These are phyloP conservation scores for Dactylellina sp. DNA, from an alignment of 2,329 filamentous ascomycete genomes.

Conservation along the genomic window DNA sequence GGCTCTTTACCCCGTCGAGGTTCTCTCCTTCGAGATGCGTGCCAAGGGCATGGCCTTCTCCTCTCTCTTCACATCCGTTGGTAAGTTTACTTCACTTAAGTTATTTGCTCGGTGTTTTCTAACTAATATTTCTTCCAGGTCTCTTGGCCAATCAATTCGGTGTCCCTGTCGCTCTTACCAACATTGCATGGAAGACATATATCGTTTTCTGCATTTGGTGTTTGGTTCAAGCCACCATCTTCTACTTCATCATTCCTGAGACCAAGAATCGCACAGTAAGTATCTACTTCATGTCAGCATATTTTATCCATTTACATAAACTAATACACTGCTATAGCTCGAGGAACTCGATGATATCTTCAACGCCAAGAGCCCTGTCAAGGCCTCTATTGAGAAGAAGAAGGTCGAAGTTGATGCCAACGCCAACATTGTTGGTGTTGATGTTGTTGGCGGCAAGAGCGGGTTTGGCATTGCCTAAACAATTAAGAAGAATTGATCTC, in stretches of 20 bases:
- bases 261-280: slow-evolving; percentile 19
- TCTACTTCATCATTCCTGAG: slow-evolving; percentile 57
- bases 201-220: slow-evolving; percentile 58
- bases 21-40: slow-evolving; percentile 64
- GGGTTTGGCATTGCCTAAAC: slow-evolving; percentile 10
- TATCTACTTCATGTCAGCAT: not conserved
- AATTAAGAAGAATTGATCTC: not conserved
- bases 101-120: not conserved
- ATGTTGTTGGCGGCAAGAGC: slow-evolving; percentile 5
- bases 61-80: slow-evolving; percentile 64
- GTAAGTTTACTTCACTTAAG: not conserved
- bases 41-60: slow-evolving; percentile 64
- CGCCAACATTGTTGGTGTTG: slow-evolving; percentile 13
- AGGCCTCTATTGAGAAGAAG: slow-evolving; percentile 60
- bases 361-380: slow-evolving; percentile 61
- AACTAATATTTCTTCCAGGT: slow-evolving; percentile 60
- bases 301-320: slow-evolving; percentile 45
- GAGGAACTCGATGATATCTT: slow-evolving; percentile 57
- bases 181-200: slow-evolving; percentile 63
- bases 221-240: slow-evolving; percentile 51
- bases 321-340: slow-evolving; percentile 42
- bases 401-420: slow-evolving; percentile 15
- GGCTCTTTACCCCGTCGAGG: slow-evolving; percentile 64
- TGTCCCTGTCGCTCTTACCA: slow-evolving; percentile 64
- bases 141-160: slow-evolving; percentile 67